A percentile compares a stretch with the other conserved stretches of the same genome.
Evolutionary conservation across 2,329 filamentous ascomycete species (phyloP).

Genomic region (Cucurbitaria berberidis): DNA sequence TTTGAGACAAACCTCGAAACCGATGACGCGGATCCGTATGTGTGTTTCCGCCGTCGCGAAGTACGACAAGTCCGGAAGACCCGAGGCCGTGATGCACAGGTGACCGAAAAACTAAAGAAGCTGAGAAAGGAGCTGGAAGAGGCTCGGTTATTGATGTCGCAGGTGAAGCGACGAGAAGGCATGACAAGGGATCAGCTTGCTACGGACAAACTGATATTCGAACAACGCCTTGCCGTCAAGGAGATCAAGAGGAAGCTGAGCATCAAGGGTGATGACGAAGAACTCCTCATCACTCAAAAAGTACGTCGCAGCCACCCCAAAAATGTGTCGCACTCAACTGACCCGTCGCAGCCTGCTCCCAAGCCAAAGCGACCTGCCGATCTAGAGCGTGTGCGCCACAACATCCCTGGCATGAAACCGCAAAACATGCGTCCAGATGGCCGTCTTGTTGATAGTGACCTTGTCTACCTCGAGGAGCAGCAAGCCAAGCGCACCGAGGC

Average conservation of each 20-base stretch:
- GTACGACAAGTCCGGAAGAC: conserved; percentile 95
- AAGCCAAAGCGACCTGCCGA: conserved; percentile 64
- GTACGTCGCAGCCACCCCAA: conserved; percentile 57
- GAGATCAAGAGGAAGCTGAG: conserved; percentile 85
- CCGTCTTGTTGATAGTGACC: conserved; percentile 75
- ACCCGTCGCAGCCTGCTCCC: conserved; percentile 40
- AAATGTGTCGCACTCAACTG: conserved; percentile 28
- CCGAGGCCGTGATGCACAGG: conserved; percentile 88
- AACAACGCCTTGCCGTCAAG: conserved; percentile 82
- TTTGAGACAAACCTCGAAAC: conserved; percentile 94
- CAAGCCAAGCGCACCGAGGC: conserved; percentile 81
- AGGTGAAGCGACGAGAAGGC: conserved; percentile 80
- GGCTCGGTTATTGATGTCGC: conserved; percentile 77
- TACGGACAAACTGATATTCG: conserved; percentile 78
- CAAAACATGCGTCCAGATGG: conserved; percentile 67
- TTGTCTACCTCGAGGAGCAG: conserved; percentile 77
- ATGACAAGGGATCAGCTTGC: conserved; percentile 78
- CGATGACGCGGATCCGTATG: conserved; percentile 95
- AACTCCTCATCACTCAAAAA: conserved; percentile 84
- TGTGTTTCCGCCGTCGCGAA: conserved; percentile 95
- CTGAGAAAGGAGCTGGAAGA: conserved; percentile 90
- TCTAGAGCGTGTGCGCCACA: conserved; percentile 66
- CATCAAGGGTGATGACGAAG: conserved; percentile 92
- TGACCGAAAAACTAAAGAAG: conserved; percentile 91
- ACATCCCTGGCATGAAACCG: conserved; percentile 64